A percentile compares a stretch with the other conserved stretches of the same genome.
Conservation (phyloP, 768 basidiomycete genomes). For the Russula earlei region DNA sequence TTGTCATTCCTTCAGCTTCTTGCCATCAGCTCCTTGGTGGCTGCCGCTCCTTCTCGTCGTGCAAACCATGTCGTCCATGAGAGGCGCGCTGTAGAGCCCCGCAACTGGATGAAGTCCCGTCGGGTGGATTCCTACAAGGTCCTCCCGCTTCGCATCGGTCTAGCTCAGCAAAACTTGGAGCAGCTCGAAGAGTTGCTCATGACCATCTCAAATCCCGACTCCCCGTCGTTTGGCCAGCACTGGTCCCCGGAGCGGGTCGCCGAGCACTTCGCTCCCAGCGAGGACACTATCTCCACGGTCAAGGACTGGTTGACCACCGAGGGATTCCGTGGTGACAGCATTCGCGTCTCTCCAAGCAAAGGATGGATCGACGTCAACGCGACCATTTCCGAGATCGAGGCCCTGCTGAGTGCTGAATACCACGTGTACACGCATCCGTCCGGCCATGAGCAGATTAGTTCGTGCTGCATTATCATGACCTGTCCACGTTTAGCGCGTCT, state of each 20-base stretch:
- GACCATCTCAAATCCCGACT: constrained; percentile 36
- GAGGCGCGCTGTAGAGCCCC: constrained; percentile 29
- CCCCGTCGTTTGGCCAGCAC: constrained; percentile 38
- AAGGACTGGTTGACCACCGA: constrained; percentile 31
- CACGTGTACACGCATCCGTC: constrained; percentile 33
- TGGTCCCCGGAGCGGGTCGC: constrained; percentile 34
- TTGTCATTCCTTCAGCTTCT: constrained; percentile 5
- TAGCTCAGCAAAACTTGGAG: constrained; percentile 35
- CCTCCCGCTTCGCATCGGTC: constrained; percentile 38
- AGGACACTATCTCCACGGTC: constrained; percentile 31
- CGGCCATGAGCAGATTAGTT: constrained; percentile 32
- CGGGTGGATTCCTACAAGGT: constrained; percentile 26
- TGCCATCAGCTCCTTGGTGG: constrained; percentile 19
- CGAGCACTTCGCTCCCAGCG: constrained; percentile 34
- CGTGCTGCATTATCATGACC: neutral
- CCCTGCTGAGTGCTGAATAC: constrained; percentile 34
- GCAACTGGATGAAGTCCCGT: constrained; percentile 27
- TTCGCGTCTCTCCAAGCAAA: constrained; percentile 27
- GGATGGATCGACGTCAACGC: constrained; percentile 36
- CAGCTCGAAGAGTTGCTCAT: constrained; percentile 33
- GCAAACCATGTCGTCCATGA: constrained; percentile 30
- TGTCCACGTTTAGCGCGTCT: neutral
- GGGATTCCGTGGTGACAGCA: constrained; percentile 30
- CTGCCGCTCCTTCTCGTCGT: constrained; percentile 15
- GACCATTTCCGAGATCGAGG: constrained; percentile 36